These are phyloP conservation scores for Thelonectria discophora DNA, from an alignment of 2,329 filamentous ascomycete genomes.

Conservation along the genomic window DNA sequence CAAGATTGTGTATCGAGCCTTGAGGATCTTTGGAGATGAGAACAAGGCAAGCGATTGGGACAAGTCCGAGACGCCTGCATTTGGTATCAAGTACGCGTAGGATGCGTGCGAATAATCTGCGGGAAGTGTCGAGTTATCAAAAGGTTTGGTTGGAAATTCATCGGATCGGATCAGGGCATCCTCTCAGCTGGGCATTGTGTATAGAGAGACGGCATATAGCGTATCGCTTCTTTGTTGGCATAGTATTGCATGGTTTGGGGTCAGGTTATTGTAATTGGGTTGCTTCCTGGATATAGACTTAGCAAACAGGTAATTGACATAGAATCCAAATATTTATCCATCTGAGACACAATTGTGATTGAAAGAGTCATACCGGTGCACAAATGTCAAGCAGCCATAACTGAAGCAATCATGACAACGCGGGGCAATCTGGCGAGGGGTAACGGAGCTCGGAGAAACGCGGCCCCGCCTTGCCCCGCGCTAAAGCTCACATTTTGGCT, in stretches of 20 bases:
- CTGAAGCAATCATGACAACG: background rate
- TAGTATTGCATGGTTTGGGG: background rate
- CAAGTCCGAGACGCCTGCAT: conserved; percentile 50
- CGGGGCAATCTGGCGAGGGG: conserved; percentile 23
- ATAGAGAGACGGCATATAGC: background rate
- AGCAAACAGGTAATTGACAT: background rate
- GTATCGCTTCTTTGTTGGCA: background rate
- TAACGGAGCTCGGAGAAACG: conserved; percentile 25
- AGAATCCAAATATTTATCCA: background rate
- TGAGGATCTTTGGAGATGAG: conserved; percentile 61
- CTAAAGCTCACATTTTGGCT: conserved; percentile 16
- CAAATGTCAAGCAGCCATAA: background rate
- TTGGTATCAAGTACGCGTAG: conserved; percentile 55
- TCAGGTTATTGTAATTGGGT: background rate
- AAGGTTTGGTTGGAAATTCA: background rate
- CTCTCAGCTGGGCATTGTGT: background rate
- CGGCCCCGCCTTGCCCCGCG: conserved; percentile 28
- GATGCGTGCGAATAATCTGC: background rate
- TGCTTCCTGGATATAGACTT: background rate
- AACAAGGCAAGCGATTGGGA: conserved; percentile 58
- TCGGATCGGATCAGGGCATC: background rate
- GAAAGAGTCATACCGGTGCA: too few species aligned
- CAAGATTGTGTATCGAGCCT: conserved; percentile 57
- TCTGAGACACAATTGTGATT: too few species aligned
- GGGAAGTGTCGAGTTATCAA: background rate